Base-by-base conservation (phyloP, 1,139 yeast genomes). In the Candida labiduridarum region DNA sequence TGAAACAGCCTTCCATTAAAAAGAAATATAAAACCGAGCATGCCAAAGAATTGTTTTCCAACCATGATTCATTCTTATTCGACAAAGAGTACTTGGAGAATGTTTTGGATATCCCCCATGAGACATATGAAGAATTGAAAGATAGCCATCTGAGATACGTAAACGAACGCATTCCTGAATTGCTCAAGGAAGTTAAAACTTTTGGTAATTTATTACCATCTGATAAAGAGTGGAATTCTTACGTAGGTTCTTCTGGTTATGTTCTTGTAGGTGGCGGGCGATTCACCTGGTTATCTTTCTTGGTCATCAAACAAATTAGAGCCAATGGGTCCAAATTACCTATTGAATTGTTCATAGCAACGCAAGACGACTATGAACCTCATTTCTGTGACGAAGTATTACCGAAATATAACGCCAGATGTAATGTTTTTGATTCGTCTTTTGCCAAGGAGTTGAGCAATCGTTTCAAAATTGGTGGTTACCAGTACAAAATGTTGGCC, bases 401-500 rank as follows among this genome's bases (percentile, higher is more conserved):
- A 48, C 85, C 86, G 1, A 61, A 64, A 44, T 69, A 74, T 55
- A 79, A 83, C 56, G 86, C 85, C 11, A 71, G 77, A 52, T 84
- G 89, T 72, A 74, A 80, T 56, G 69, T 78, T 27, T 70, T 80
- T 58, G 75, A 74, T 49, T 67, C 62, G n/a, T 47, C 51, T 0
- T 60, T 75, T 39, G 59, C 68, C 3, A 49, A 49, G 2, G 55
- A 60, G 33, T 64, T 74, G 49, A 54, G 57, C 4, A 40, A 52
- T 11, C 59, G 65, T 46, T 73, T 77, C 53, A 65, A 71, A 31
- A 63, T 83, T 48, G 74, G 77, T 12, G 87, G 88, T 0, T 85
- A 73, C 61, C 90, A 85, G 66, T 80, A 76, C 62, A 86, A 86
- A 60, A 74, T 80, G 67, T 69, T 85, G 54, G 88, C 90, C 0